These are phyloP conservation scores for Acidomyces sp. DNA, from an alignment of 495 filamentous ascomycete genomes.

Conservation along the genomic window DNA sequence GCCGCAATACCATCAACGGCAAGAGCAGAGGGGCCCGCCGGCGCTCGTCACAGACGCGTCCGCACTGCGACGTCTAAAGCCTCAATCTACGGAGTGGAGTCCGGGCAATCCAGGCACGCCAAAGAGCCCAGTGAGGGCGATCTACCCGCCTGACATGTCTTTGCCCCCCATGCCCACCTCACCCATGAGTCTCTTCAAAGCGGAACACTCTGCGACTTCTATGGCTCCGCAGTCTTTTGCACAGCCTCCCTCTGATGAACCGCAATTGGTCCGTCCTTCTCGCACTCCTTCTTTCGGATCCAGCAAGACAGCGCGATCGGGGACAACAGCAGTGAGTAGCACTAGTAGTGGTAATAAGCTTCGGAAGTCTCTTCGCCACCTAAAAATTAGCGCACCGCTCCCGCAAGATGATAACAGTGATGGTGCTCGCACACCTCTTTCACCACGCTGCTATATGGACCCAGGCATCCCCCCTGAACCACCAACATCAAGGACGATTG, in stretches of 20 bases:
- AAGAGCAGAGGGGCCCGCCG: slow-evolving; percentile 8
- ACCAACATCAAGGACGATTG: slow-evolving; percentile 21
- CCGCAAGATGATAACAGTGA: slow-evolving; percentile 31
- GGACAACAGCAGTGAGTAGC: not conserved
- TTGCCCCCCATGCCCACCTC: slow-evolving; percentile 8
- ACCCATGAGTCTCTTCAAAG: slow-evolving; percentile 14
- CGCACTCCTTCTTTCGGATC: slow-evolving; percentile 29
- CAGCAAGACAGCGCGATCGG: not conserved
- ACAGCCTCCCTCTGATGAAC: not conserved
- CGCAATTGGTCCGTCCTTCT: slow-evolving; percentile 15
- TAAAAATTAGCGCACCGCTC: slow-evolving; percentile 46
- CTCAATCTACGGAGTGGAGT: slow-evolving; percentile 1
- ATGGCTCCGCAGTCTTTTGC: slow-evolving; percentile 2
- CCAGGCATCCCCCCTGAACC: slow-evolving; percentile 42
- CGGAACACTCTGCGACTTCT: slow-evolving; percentile 5
- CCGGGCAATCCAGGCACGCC: slow-evolving; percentile 15
- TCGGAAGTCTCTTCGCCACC: slow-evolving; percentile 35
- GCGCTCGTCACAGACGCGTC: slow-evolving; percentile 15
- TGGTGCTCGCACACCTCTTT: slow-evolving; percentile 42
- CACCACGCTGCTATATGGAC: slow-evolving; percentile 41
- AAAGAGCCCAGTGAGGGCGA: slow-evolving; percentile 23
- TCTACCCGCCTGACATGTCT: slow-evolving; percentile 28
- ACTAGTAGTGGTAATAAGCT: slow-evolving; percentile 16
- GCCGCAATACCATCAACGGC: too few species aligned
- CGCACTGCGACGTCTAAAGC: slow-evolving; percentile 11